Percentiles rank a stretch among this genome's conserved stretches.
Evolutionary conservation across 768 basidiomycete genomes (phyloP).

Genomic region (Aureoboletus auriporus): DNA sequence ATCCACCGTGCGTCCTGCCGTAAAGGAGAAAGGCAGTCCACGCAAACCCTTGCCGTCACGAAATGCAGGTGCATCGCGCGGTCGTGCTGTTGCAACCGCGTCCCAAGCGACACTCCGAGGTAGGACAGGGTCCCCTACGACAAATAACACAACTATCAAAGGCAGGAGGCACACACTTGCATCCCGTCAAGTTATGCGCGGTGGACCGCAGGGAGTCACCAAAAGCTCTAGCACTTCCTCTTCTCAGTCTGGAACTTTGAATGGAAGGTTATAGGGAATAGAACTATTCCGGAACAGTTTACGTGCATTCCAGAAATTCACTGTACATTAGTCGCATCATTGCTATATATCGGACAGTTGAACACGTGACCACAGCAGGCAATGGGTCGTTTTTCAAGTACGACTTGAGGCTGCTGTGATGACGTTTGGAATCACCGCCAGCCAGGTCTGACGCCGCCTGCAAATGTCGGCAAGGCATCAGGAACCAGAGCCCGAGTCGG

Average conservation of each 20-base stretch:
- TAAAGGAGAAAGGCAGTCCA: conserved; percentile 8
- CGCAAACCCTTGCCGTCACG: conserved; percentile 16
- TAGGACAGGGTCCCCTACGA: conserved; percentile 9
- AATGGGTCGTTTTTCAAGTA: too few relatives aligned
- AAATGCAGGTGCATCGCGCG: conserved; percentile 2
- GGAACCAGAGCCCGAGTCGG: too few relatives aligned
- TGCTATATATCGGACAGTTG: conserved; percentile 6
- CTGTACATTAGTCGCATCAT: conserved; percentile 23
- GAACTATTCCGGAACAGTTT: not conserved
- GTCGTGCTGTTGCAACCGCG: conserved; percentile 5
- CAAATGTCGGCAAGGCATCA: too few relatives aligned
- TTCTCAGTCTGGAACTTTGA: conserved; percentile 25
- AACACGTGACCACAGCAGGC: too few relatives aligned
- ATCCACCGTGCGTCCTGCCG: conserved; percentile 23
- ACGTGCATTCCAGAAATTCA: conserved; percentile 2
- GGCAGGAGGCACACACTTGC: conserved; percentile 9
- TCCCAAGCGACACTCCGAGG: conserved; percentile 9
- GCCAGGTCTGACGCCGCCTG: too few relatives aligned
- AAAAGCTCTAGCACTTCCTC: conserved; percentile 23
- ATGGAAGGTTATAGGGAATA: conserved; percentile 13
- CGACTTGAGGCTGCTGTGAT: not conserved
- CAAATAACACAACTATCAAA: conserved; percentile 8
- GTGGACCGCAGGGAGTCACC: conserved; percentile 8
- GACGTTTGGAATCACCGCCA: too few relatives aligned
- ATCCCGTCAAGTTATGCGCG: conserved; percentile 9